phyloP scores from a whole-genome alignment of 2,329 filamentous ascomycete genomes.

The Ophiostoma novo-ulmi region DNA sequence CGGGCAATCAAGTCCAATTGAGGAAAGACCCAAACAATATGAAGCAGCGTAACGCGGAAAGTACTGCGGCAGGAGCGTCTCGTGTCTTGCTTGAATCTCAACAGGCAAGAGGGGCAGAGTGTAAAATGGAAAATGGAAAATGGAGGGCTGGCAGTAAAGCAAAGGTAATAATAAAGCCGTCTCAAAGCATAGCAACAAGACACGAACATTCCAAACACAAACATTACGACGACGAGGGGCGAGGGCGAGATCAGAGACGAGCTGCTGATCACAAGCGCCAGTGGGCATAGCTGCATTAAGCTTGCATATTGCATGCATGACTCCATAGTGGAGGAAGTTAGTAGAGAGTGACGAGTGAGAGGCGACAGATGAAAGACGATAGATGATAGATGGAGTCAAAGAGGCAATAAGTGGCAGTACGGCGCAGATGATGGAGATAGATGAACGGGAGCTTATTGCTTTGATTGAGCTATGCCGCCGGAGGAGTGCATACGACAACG shows the following conservation, averaged over 20 bases:
- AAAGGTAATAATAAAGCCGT: background rate
- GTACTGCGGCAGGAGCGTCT: background rate
- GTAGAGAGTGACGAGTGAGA: background rate
- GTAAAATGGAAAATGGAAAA: background rate
- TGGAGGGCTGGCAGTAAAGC: background rate
- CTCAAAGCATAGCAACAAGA: background rate
- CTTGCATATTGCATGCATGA: conserved; percentile 16
- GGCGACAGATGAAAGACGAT: background rate
- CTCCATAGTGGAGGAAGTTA: background rate
- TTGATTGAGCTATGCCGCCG: background rate
- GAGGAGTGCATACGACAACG: background rate
- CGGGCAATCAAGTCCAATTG: background rate
- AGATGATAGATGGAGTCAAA: background rate
- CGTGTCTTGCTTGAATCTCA: background rate
- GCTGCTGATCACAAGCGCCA: background rate
- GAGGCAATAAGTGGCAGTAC: background rate
- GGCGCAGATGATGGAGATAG: too few relatives aligned
- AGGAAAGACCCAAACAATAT: background rate
- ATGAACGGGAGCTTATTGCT: background rate
- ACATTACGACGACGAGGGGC: background rate
- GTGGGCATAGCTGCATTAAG: conserved; percentile 14
- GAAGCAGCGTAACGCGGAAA: conserved; percentile 1
- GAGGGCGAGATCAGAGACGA: background rate
- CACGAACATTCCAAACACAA: background rate
- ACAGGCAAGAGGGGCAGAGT: conserved; percentile 9